Conservation (phyloP, 805 yeast species). For the Metschnikowia santaceciliae region DNA sequence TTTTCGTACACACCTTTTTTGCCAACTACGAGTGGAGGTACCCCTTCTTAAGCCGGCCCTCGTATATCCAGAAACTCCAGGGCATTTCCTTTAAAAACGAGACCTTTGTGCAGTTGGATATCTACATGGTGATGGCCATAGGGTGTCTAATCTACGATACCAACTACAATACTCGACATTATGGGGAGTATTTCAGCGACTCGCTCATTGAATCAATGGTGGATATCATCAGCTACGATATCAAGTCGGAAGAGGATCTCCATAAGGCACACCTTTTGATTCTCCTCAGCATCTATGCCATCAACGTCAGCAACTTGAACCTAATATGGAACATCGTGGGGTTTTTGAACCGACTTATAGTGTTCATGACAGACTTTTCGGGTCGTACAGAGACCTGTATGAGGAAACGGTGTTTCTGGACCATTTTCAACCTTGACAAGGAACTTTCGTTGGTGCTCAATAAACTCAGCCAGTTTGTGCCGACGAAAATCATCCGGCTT, state of each 20-base stretch:
- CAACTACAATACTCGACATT: slow-evolving; percentile 20
- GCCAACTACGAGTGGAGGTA: slow-evolving; percentile 34
- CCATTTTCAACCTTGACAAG: slow-evolving; percentile 36
- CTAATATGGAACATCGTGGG: slow-evolving; percentile 36
- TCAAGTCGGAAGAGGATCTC: slow-evolving; percentile 22
- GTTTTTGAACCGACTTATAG: slow-evolving; percentile 26
- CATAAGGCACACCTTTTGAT: slow-evolving; percentile 29
- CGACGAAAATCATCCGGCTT: slow-evolving; percentile 18
- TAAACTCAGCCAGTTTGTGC: slow-evolving; percentile 35
- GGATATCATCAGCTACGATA: slow-evolving; percentile 30
- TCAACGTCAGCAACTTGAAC: slow-evolving; percentile 26
- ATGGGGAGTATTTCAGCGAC: slow-evolving; percentile 29
- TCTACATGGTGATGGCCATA: slow-evolving; percentile 35
- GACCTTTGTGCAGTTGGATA: slow-evolving; percentile 34
- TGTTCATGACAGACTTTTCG: slow-evolving; percentile 15
- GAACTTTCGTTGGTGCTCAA: slow-evolving; percentile 32
- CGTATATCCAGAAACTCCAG: slow-evolving; percentile 21
- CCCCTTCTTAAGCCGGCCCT: slow-evolving; percentile 30
- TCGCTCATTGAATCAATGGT: slow-evolving; percentile 30
- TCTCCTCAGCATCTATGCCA: slow-evolving; percentile 29
- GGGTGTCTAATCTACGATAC: slow-evolving; percentile 38
- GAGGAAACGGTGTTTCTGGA: slow-evolving; percentile 30
- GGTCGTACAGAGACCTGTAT: slow-evolving; percentile 6
- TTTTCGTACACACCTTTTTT: slow-evolving; percentile 33
- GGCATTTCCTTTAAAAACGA: slow-evolving; percentile 32